These are phyloP conservation scores for Termitomyces bulborhizus DNA, from an alignment of 768 basidiomycete genomes.

Conservation along the genomic window DNA sequence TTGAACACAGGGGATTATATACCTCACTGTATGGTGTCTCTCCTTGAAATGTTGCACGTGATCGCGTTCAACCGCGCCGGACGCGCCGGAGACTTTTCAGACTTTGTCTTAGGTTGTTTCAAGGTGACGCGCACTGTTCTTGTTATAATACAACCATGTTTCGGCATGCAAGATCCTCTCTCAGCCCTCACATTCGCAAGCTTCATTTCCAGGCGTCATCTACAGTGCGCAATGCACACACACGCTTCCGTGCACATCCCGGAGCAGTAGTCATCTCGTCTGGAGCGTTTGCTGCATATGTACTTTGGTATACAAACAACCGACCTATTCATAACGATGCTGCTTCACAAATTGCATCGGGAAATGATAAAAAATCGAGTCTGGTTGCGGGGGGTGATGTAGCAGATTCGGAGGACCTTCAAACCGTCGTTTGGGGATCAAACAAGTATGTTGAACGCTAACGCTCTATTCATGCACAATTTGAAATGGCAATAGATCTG, in stretches of 20 bases:
- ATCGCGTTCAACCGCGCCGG: not conserved
- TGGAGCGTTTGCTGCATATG: slow-evolving; percentile 26
- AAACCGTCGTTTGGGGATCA: slow-evolving; percentile 66
- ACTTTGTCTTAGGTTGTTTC: slow-evolving; percentile 9
- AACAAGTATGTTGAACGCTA: slow-evolving; percentile 44
- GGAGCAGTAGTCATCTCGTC: slow-evolving; percentile 20
- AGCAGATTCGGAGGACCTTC: slow-evolving; percentile 27
- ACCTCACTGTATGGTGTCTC: too few relatives aligned
- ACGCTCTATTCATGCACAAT: not conserved
- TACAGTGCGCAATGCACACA: slow-evolving; percentile 14
- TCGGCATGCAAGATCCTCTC: slow-evolving; percentile 18
- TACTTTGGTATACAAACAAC: slow-evolving; percentile 32
- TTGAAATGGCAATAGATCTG: slow-evolving; percentile 29
- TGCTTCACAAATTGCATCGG: slow-evolving; percentile 1
- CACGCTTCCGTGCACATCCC: slow-evolving; percentile 10
- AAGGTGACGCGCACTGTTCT: slow-evolving; percentile 3
- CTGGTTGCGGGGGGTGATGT: slow-evolving; percentile 10
- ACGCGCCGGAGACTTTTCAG: slow-evolving; percentile 2
- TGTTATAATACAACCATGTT: slow-evolving; percentile 19
- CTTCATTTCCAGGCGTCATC: slow-evolving; percentile 19
- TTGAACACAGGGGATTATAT: too few relatives aligned
- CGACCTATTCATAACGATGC: slow-evolving; percentile 27
- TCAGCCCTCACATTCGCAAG: slow-evolving; percentile 18
- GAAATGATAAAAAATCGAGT: slow-evolving; percentile 7
- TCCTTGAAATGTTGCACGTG: slow-evolving; percentile 1